These are phyloP conservation scores for Blastocystis sp. DNA, from an alignment of 352 stramenopile species.

Conservation along the genomic window DNA sequence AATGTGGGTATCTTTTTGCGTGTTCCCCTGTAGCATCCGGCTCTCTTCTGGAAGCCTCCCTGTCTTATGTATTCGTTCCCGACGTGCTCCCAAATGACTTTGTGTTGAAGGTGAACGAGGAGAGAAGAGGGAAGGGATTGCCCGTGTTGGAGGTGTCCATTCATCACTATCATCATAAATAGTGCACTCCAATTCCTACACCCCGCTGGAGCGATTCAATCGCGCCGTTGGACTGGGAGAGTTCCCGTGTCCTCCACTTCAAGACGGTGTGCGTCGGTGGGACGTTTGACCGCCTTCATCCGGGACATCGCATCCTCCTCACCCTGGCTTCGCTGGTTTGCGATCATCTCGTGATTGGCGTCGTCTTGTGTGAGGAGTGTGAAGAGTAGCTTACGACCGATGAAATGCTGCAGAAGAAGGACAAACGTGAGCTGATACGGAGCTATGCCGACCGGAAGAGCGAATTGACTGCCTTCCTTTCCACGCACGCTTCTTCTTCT, in stretches of 20 bases:
- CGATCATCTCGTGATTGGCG: conserved; percentile 59
- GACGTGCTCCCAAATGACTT: background rate
- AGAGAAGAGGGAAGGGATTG: background rate
- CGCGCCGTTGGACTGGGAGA: conserved; percentile 21
- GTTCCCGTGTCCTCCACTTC: background rate
- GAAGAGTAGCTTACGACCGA: conserved; percentile 43
- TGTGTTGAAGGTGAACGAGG: background rate
- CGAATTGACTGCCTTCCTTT: background rate
- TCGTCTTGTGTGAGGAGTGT: background rate
- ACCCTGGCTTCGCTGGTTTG: conserved; percentile 56
- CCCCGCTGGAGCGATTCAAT: background rate
- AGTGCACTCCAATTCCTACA: background rate
- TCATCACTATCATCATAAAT: too few species aligned
- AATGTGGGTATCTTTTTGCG: background rate
- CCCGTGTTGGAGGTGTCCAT: background rate
- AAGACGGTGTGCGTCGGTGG: conserved; percentile 56
- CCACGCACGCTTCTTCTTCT: background rate
- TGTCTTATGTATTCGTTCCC: background rate
- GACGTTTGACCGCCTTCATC: conserved; percentile 67
- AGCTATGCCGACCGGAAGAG: conserved; percentile 44
- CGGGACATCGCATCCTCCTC: conserved; percentile 56
- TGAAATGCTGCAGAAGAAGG: conserved; percentile 41
- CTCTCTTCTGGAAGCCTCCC: background rate
- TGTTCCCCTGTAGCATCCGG: background rate
- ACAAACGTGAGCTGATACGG: conserved; percentile 40